Evolutionary conservation across 306 rosid genomes (phyloP).

Genomic region (Mucuna pruriens): DNA sequence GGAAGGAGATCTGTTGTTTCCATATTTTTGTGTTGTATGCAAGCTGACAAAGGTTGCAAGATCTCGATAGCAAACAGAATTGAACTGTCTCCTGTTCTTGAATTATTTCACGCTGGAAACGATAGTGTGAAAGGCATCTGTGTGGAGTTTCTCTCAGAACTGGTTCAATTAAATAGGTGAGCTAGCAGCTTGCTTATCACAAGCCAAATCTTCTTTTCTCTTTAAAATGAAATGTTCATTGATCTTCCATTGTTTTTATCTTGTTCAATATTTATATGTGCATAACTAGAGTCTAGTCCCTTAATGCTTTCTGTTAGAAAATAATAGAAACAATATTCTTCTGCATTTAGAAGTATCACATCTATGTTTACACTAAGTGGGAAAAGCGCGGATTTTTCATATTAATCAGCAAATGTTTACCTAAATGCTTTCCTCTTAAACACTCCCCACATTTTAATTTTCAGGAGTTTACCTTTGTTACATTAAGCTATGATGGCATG

Average conservation of each 20-base stretch:
- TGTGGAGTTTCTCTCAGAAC: conserved; percentile 81
- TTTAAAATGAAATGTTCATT: conserved; percentile 4
- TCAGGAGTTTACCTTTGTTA: conserved; percentile 1
- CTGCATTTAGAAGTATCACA: conserved; percentile 20
- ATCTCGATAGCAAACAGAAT: conserved; percentile 68
- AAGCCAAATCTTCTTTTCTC: conserved; percentile 31
- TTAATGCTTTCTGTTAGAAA: conserved; percentile 9
- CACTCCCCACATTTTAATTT: conserved; percentile 7
- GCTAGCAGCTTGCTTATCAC: background rate
- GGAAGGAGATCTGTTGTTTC: conserved; percentile 74
- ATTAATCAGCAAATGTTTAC: background rate
- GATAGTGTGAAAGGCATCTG: conserved; percentile 72
- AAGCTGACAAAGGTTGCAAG: conserved; percentile 74
- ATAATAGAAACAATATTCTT: conserved; percentile 13
- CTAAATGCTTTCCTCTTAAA: background rate
- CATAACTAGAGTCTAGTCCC: background rate
- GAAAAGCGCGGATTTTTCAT: background rate
- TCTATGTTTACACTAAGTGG: conserved; percentile 13
- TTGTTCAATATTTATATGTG: conserved; percentile 23
- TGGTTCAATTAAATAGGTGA: conserved; percentile 81
- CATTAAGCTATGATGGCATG: conserved; percentile 4
- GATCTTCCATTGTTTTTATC: conserved; percentile 3
- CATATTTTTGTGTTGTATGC: conserved; percentile 85
- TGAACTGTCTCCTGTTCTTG: conserved; percentile 69
- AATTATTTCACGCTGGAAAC: conserved; percentile 80